Evolutionary conservation across 2,329 filamentous ascomycete genomes (phyloP), one percentile per base, ranked within the genome.

Genomic region (Fusarium phyllophilum): DNA sequence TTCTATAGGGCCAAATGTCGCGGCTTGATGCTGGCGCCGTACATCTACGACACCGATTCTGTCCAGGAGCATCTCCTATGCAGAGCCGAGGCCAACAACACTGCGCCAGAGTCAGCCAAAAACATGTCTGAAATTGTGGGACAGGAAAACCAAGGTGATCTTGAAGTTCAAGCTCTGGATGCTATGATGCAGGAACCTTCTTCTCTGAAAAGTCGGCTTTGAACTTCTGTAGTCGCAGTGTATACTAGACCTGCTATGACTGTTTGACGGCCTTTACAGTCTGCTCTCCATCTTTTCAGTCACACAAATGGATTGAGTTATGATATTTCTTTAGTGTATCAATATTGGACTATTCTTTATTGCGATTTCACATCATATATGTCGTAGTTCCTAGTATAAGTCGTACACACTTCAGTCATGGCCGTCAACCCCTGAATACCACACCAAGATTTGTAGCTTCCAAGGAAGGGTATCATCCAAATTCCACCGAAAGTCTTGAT

Each of bases 21-120:
- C 8, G 20, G 49, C 5, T 18, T n/a, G 11, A 71, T 66, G 68
- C 41, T 71, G 11, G 7, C 12, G 18, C n/a, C n/a, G 10, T 65
- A 56, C 18, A 71, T 71, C 22, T 66, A 71, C 17, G 44, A 71
- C 26, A 51, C 55, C 8, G 34, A 51, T 29, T 66, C 49, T 8
- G 26, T 71, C 14, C 67, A 60, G 24, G 54, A 71, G 10, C 49
- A 33, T 22, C 61, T 70, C 12, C 20, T 61, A 8, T 34, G 20
- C 20, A 39, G 17, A 34, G 38, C 48, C 7, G 22, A n/a, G 26
- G 18, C 45, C 26, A 48, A 9, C 17, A 24, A 29, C 12, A 48
- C 18, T 22, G 5, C 38, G 29, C 6, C 34, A 31, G 63, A 41
- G 46, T 17, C 24, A n/a, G 22, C 31, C 4, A 17, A 20, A 12